Evolutionary conservation across 73 alveolate genomes (phyloP), one percentile per base, ranked within the genome.

Genomic region (Stentor roeselii): DNA sequence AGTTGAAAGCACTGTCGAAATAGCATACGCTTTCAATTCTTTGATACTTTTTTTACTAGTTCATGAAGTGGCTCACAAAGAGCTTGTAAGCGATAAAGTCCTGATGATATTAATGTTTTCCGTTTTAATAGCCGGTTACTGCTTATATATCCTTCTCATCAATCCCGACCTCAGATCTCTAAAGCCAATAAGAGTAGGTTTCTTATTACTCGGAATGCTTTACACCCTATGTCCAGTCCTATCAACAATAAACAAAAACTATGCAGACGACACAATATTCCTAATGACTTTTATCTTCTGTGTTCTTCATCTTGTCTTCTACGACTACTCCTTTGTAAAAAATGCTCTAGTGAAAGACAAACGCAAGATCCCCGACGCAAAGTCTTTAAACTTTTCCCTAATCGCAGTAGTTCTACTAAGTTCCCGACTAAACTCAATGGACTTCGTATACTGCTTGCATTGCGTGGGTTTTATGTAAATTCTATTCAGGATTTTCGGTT

Each of bases 231-330:
- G 80, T 40, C 80, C 80, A 21, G 80, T 67, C 21, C 34, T 67
- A 67, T 36, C n/a, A 67, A 67, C 80, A 21, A 67, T 67, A 21
- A 67, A 67, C 37, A 67, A 67, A 67, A 67, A 67, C 37, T 67
- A 67, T 67, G 80, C 80, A 2, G 41, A 67, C 34, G 80, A 67
- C 41, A 67, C 80, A 67, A 67, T 67, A 1, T 67, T 67, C 37
- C 34, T 67, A 34, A 67, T 67, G 80, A 67, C 80, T 67, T 67
- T 67, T 67, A 67, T 67, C 21, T 67, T 67, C 34, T 67, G 42
- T 1, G 11, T 67, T 27, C 34, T 67, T n/a, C 80, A 67, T 32
- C 34, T 67, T 15, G 37, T 34, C 14, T 67, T 67, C 34, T 67
- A 67, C 34, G 80, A 67, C 34, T 67, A 67, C 37, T 21, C 41